Evolutionary conservation across 129 eudicot species (phyloP).

Genomic region (Artemisia argyi): DNA sequence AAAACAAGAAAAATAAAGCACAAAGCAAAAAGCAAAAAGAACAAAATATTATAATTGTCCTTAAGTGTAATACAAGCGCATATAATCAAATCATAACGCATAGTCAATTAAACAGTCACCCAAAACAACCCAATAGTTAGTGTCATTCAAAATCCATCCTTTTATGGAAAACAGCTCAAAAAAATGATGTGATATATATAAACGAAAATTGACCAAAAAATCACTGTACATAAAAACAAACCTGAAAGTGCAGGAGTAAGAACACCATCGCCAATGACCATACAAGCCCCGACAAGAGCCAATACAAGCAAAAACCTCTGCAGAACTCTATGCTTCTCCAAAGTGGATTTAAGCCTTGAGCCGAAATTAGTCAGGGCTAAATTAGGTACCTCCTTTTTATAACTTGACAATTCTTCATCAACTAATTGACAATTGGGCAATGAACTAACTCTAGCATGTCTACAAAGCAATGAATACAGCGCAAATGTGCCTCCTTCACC

Average conservation of each 20-base stretch:
- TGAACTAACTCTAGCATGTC: constrained; percentile 87
- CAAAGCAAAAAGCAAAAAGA: not conserved
- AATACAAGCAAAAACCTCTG: constrained; percentile 74
- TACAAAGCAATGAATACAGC: constrained; percentile 72
- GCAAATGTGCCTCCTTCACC: constrained; percentile 99
- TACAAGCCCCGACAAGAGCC: constrained; percentile 97
- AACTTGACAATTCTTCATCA: constrained; percentile 82
- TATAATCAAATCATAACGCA: not conserved
- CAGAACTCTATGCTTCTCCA: constrained; percentile 78
- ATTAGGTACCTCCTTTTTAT: constrained; percentile 52
- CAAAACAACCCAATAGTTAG: constrained; percentile 5
- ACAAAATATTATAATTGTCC: not conserved
- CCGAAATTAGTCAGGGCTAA: constrained; percentile 54
- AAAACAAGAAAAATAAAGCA: not conserved
- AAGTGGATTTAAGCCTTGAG: constrained; percentile 63
- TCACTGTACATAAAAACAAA: constrained; percentile 6
- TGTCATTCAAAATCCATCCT: not conserved
- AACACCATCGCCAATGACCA: constrained; percentile 98
- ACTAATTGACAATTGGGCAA: constrained; percentile 79
- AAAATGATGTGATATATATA: constrained; percentile 1
- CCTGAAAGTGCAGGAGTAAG: constrained; percentile 95
- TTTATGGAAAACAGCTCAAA: not conserved
- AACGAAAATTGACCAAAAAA: not conserved
- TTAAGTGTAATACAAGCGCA: constrained; percentile 10
- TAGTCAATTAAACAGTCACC: constrained; percentile 8